Percentiles rank a stretch among this genome's conserved stretches.
Conservation (phyloP, 495 filamentous ascomycete species). For the Apiosordaria backusii region DNA sequence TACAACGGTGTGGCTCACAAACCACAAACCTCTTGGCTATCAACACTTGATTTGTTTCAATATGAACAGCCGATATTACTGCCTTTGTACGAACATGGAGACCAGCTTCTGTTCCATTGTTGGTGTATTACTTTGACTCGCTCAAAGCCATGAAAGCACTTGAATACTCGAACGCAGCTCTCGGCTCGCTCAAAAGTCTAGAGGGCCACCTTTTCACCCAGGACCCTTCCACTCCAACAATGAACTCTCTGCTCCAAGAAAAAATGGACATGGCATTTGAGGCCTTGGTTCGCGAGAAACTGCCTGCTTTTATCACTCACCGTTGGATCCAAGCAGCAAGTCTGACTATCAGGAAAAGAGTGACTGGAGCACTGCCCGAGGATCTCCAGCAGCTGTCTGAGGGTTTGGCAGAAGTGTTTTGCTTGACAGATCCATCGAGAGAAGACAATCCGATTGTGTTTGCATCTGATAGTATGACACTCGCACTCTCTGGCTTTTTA, state of each 20-base stretch:
- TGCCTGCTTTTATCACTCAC: constrained; percentile 68
- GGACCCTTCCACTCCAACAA: not conserved
- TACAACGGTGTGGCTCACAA: not conserved
- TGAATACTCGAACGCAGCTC: constrained; percentile 63
- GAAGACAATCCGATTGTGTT: constrained; percentile 76
- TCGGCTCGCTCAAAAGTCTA: constrained; percentile 50
- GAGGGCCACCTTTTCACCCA: constrained; percentile 42
- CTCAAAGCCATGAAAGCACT: constrained; percentile 68
- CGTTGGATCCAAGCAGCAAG: constrained; percentile 56
- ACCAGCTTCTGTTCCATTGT: constrained; percentile 58
- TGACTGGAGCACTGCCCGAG: constrained; percentile 53
- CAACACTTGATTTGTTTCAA: not conserved
- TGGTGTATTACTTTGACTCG: constrained; percentile 68
- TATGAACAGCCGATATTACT: constrained; percentile 43
- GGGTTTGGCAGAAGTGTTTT: constrained; percentile 72
- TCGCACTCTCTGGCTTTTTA: not conserved
- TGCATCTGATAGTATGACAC: constrained; percentile 63
- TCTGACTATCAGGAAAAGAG: constrained; percentile 52
- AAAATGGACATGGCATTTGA: constrained; percentile 57
- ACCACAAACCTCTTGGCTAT: too few relatives aligned
- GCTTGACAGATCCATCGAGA: constrained; percentile 69
- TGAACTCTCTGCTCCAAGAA: constrained; percentile 54
- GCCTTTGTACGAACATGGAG: constrained; percentile 60
- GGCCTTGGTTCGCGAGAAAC: constrained; percentile 58
- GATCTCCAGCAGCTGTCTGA: constrained; percentile 59